Evolutionary conservation across 2,329 filamentous ascomycete genomes (phyloP), one percentile per base, ranked within the genome.

Genomic region (Ophiostoma ulmi): DNA sequence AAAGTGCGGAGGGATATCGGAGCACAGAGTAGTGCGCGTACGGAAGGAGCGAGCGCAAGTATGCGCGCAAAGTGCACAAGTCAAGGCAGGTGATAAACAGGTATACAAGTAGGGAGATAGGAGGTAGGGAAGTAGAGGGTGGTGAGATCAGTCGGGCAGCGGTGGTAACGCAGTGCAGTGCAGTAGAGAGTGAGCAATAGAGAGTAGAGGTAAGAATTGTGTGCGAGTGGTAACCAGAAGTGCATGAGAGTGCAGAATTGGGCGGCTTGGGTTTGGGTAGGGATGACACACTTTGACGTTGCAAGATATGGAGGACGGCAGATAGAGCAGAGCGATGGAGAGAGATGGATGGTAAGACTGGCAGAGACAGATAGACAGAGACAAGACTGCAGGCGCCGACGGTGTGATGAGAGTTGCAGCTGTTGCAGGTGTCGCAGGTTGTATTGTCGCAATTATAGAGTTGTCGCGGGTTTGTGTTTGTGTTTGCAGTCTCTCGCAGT

Each of bases 81-180:
- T 58, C n/a, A 58, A 48, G 44, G 44, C 44, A 48, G 44, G 44
- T 48, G 44, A 5, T 48, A 48, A 20, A 17, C 14, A 44, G 41
- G 31, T 31, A 44, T 44, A 20, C 13, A 17, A 44, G 39, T 44
- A 44, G 41, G 41, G 41, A 48, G 44, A 20, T 48, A 48, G 44
- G 14, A 20, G n/a, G 11, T 8, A 39, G 41, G 26, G 52, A 6
- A 6, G 52, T 55, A n/a, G 31, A 31, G 31, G 52, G 52, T 58
- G 52, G 52, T 58, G 52, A 58, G 52, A 58, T 58, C 44, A 17
- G 44, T 48, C 52, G 52, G 52, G 52, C 52, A 58, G n/a, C 52
- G 22, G 52, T 48, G 5, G 44, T 48, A 48, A 20, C n/a, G 44
- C 44, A 39, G 44, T 48, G 13, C n/a, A 58, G 52, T 26, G 11